Base-by-base conservation (phyloP, 2,329 filamentous ascomycete genomes). In the Zarea fungicola region DNA sequence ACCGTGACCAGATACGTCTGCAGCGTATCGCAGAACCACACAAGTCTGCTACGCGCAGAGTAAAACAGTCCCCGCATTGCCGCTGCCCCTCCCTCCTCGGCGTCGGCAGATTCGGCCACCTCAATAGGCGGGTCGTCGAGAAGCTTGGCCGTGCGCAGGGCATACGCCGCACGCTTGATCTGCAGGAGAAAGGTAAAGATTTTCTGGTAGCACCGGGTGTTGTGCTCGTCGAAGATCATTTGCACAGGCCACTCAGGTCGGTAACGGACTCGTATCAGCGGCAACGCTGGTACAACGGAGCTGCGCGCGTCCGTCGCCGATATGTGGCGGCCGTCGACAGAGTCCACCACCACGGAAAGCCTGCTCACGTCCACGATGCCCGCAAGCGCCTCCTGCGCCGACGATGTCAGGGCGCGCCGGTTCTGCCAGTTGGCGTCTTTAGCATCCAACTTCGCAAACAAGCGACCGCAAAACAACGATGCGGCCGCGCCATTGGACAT, bases 151-250 rank as follows among this genome's bases (percentile, higher is more conserved):
- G 75, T 76, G 22, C 83, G 80, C 2, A 96, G 73, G 2, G 85
- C 68, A 53, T 83, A 78, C 44, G 80, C 79, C 4, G 87, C 85
- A 40, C 89, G 79, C 45, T 84, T 83, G 22, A 89, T 72, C 62
- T 96, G 91, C 25, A 95, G 74, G 1, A 95, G 74, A 8, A 96
- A 77, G 0, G 81, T 84, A 56, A 89, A 89, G 4, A 92, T 70
- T 21, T 77, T 71, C 58, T 89, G 85, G 60, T 96, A 95, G 3
- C 77, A 72, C 0, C 67, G 61, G 19, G 89, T 74, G 6, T 81
- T 81, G 3, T 77, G 71, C 39, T 81, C 77, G 2, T 82, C 82
- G 37, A 96, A 73, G 23, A 96, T 80, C 59, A 96, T 92, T 48
- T 76, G 77, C 14, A 83, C 70, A 2, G 81, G 75, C 81, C 81